Evolutionary conservation across 2,329 filamentous ascomycete species (phyloP), one percentile per base, ranked within the genome.

Genomic region (Phoma herbarum): DNA sequence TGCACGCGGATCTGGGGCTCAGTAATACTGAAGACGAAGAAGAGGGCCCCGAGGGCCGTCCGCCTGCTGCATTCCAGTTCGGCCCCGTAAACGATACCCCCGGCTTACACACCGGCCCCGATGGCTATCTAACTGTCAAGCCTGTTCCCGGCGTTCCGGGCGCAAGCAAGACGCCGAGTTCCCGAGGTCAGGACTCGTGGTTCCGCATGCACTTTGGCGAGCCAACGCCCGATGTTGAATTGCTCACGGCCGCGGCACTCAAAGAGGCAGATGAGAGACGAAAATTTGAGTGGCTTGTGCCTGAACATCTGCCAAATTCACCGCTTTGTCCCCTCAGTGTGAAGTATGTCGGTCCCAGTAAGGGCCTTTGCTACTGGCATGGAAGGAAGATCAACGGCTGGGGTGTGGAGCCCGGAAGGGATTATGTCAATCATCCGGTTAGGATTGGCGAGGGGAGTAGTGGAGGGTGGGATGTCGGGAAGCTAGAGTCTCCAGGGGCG

Each of bases 301-400:
- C 80, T 2, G 81, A 82, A 61, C 81, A 83, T 64, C 58, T 82
- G 7, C 77, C 78, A 1, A 74, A 56, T 6, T 80, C 77, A 52
- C 79, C 79, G 8, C 59, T 82, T 2, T 82, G 81, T 66, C 80
- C 81, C 7, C 67, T 79, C 16, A 73, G 76, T 62, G 63, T 69
- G 12, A 78, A 75, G 56, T 78, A 82, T 58, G 60, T 61, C 11
- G 74, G 77, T 10, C 71, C 73, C 9, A 76, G 75, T 7, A 73
- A 59, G 18, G 79, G 76, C 3, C 65, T 78, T 37, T 83, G 80
- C 59, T 73, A 77, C 31, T 80, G 75, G 68, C 81, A 83, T 70
- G 76, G 60, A 23, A 44, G 23, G 54, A 59, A 35, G 54, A 57
- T 51, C 28, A 64, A 50, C 22, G 48, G 57, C 44, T 57, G 53